Base-by-base conservation (phyloP, 768 basidiomycete species). In the Termitomyces sp. region DNA sequence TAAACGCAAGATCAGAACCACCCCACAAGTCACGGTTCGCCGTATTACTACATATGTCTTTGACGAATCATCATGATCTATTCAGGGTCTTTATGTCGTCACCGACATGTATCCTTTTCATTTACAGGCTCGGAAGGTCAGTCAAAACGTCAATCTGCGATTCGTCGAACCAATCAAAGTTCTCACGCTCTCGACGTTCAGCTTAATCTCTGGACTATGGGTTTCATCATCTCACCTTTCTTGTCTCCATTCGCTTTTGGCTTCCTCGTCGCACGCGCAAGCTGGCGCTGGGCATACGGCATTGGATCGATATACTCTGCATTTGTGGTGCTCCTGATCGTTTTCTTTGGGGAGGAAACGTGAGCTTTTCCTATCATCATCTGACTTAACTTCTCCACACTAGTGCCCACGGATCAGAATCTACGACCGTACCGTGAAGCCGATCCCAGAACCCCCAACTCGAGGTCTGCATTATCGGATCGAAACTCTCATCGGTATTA, bases 51-150 rank as follows among this genome's bases (percentile, higher is more conserved):
- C 19, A 29, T 21, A 41, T 32, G 44, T 27, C n/a, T 12, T 17
- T 43, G 35, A 43, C 19, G 29, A 38, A n/a, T 38, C 14, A 8
- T 21, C 19, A 45, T 40, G 19, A 58, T 34, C 29, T 35, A 4
- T 48, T 5, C 40, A 83, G 82, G 83, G 83, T 45, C 73, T 85
- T 0, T 86, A 81, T 63, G 70, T 84, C 12, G 80, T 86, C 35
- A 83, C 80, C 11, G 85, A 86, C 63, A 69, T 87, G 59, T 88
- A 78, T 63, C 85, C 85, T 0, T 87, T 88, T 75, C 86, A 88
- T 63, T 68, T 83, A 1, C 85, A 87, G 70, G 84, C 85, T 14
- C 77, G 84, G 29, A 85, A 83, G 80, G 81, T 83, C 32, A 52
- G 71, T 60, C 16, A 27, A 12, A 46, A 74, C 72, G 75, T 76